Conservation (phyloP, 1,284 basidiomycete species). For the Ceraceosorus bombacis region DNA sequence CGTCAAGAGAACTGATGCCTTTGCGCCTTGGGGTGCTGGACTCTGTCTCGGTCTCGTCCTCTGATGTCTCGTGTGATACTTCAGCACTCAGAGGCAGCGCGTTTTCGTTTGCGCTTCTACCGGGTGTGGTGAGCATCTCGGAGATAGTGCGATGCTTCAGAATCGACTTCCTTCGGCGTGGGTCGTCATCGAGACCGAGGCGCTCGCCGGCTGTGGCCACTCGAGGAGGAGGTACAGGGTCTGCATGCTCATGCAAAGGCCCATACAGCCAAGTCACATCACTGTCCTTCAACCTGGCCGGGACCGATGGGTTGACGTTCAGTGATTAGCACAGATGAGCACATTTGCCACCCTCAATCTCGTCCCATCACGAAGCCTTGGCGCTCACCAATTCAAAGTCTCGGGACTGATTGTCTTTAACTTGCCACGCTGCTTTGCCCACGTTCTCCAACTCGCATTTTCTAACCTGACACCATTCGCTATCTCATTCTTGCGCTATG, state of each 20-base stretch:
- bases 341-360: too few species aligned
- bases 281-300: conserved; percentile 87
- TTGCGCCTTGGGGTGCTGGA: not conserved
- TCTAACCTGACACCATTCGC: conserved; percentile 89
- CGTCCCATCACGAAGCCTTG: not conserved
- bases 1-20: not conserved
- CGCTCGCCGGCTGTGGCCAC: conserved; percentile 55
- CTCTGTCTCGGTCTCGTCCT: conserved; percentile 34
- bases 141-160: conserved; percentile 89
- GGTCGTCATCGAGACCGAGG: conserved; percentile 52
- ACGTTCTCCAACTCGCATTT: conserved; percentile 96
- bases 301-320: not conserved
- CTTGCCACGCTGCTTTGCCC: conserved; percentile 98
- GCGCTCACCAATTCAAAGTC: conserved; percentile 87
- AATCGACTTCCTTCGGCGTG: conserved; percentile 64
- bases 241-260: conserved; percentile 65
- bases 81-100: conserved; percentile 3
- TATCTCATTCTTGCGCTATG: conserved; percentile 88
- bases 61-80: conserved; percentile 40
- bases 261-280: conserved; percentile 99
- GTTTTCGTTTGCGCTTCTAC: conserved; percentile 21
- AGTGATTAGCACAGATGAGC: too few species aligned
- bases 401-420: conserved; percentile 91
- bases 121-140: conserved; percentile 64
- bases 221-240: conserved; percentile 57